Evolutionary conservation across 2,329 filamentous ascomycete genomes (phyloP).

Genomic region (Endothia cerciana): DNA sequence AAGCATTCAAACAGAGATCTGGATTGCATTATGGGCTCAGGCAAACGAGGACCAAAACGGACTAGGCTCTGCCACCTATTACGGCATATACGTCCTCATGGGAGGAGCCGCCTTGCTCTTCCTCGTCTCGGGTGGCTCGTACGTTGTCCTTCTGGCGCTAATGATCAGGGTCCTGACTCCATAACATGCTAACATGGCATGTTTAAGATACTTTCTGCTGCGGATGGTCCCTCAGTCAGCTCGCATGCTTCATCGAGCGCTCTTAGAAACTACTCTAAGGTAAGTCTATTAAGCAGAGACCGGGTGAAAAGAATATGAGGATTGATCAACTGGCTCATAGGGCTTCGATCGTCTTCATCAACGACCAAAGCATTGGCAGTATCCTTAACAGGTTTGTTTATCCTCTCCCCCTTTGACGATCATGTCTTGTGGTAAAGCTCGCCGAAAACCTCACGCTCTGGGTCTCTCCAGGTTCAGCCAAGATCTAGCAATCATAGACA

Average conservation of each 20-base stretch:
- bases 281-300: neutral
- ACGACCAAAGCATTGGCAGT: neutral
- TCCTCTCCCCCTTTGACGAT: no score
- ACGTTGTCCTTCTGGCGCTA: neutral
- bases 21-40: neutral
- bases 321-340: neutral
- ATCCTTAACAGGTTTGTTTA: neutral
- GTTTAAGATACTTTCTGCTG: neutral
- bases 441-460: neutral
- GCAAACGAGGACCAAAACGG: neutral
- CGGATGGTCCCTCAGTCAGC: neutral
- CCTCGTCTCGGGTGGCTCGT: neutral
- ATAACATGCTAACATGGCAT: neutral
- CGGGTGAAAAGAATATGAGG: no score
- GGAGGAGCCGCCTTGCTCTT: neutral
- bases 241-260: neutral
- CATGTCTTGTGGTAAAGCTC: neutral
- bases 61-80: neutral
- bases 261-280: neutral
- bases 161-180: neutral
- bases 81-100: neutral
- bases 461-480: neutral
- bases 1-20: neutral
- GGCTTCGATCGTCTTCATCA: neutral
- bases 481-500: neutral